Evolutionary conservation across 306 rosid species (phyloP).

Genomic region (Prunus mira): DNA sequence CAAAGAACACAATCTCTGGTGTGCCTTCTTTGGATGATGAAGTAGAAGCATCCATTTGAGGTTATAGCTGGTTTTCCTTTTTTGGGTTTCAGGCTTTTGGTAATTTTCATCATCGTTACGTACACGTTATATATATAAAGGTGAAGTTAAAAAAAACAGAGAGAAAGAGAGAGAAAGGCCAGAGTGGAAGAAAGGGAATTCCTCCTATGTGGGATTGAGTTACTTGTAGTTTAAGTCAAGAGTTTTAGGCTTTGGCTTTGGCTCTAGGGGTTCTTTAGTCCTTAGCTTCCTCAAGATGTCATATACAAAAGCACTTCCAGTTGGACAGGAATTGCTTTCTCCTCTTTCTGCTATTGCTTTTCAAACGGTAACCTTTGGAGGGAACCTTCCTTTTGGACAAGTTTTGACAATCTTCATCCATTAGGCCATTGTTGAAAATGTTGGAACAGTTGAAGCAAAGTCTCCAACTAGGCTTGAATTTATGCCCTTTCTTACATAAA

Average conservation of each 20-base stretch:
- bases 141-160: neutral
- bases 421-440: slow-evolving; percentile 24
- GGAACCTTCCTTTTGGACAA: slow-evolving; percentile 26
- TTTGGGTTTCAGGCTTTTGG: slow-evolving; percentile 14
- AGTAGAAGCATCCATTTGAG: slow-evolving; percentile 38
- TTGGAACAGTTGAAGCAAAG: slow-evolving; percentile 30
- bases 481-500: neutral
- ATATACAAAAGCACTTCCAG: slow-evolving; percentile 27
- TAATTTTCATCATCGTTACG: neutral
- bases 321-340: slow-evolving; percentile 28
- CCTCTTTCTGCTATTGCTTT: slow-evolving; percentile 22
- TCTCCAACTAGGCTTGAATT: neutral
- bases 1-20: slow-evolving; percentile 83
- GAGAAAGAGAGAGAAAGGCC: slow-evolving; percentile 12
- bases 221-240: slow-evolving; percentile 62
- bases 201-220: slow-evolving; percentile 50
- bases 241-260: slow-evolving; percentile 35
- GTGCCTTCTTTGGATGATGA: slow-evolving; percentile 38
- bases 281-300: slow-evolving; percentile 56
- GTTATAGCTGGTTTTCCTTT: neutral
- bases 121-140: slow-evolving; percentile 17
- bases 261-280: slow-evolving; percentile 40
- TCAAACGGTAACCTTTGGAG: slow-evolving; percentile 36
- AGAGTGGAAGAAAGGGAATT: slow-evolving; percentile 33
- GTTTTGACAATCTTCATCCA: slow-evolving; percentile 8